Conservation (phyloP, 129 eudicot genomes). For the Dittrichia graveolens region DNA sequence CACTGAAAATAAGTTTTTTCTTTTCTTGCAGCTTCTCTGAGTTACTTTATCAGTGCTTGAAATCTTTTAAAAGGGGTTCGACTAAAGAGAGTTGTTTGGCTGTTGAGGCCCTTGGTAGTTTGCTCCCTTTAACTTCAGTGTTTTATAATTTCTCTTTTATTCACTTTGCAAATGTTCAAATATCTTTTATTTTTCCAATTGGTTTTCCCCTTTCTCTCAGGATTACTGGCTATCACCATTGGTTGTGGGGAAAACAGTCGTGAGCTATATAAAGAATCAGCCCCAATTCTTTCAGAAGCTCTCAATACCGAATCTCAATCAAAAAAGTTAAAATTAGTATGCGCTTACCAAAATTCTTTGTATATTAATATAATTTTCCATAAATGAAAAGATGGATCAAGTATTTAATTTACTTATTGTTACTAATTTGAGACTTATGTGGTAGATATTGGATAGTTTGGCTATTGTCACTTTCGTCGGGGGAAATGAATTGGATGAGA, state of each 20-base stretch:
- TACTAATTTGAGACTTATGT: slow-evolving; percentile 16
- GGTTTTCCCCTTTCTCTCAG: slow-evolving; percentile 21
- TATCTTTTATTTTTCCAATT: background rate
- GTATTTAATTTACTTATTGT: background rate
- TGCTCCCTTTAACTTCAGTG: background rate
- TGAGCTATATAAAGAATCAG: slow-evolving; percentile 50
- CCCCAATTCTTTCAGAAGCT: slow-evolving; percentile 53
- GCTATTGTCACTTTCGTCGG: slow-evolving; percentile 62
- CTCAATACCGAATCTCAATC: slow-evolving; percentile 40
- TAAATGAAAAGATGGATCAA: background rate
- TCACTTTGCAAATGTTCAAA: background rate
- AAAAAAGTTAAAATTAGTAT: slow-evolving; percentile 46
- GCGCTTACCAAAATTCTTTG: slow-evolving; percentile 18
- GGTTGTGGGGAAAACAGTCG: slow-evolving; percentile 58
- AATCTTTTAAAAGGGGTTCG: slow-evolving; percentile 51
- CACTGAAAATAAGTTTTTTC: background rate
- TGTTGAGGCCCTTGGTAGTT: slow-evolving; percentile 50
- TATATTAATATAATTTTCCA: background rate
- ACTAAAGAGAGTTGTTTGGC: slow-evolving; percentile 53
- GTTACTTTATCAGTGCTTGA: slow-evolving; percentile 48
- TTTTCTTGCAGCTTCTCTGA: slow-evolving; percentile 50
- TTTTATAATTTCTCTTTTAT: background rate
- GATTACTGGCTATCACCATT: slow-evolving; percentile 48
- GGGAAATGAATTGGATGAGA: slow-evolving; percentile 42
- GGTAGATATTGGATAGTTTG: slow-evolving; percentile 49